A percentile compares a stretch with the other conserved stretches of the same genome.
Evolutionary conservation across 257 asterid species (phyloP).

Genomic region (Solanum dulcamara): DNA sequence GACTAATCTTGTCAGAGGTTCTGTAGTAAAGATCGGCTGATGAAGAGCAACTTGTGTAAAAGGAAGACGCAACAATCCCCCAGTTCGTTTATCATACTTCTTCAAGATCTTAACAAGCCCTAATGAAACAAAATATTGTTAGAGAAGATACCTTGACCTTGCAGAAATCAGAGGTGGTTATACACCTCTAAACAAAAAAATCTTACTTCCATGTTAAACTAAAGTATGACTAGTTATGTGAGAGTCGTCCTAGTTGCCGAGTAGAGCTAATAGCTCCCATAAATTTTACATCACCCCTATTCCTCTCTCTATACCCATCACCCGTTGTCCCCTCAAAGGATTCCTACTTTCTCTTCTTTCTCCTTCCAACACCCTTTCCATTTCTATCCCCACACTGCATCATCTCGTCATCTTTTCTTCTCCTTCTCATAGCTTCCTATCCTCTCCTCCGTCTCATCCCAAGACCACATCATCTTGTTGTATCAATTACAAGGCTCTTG

Average conservation of each 20-base stretch:
- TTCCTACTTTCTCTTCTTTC: background rate
- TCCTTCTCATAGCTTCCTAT: background rate
- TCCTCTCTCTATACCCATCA: background rate
- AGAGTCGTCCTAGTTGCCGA: background rate
- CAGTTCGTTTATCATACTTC: slow-evolving; percentile 88
- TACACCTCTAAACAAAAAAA: background rate
- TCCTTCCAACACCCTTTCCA: background rate
- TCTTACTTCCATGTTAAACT: background rate
- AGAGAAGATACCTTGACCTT: background rate
- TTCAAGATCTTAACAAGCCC: slow-evolving; percentile 86
- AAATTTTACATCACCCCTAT: background rate
- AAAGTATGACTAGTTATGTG: background rate
- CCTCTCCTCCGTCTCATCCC: background rate
- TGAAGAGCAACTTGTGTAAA: slow-evolving; percentile 66
- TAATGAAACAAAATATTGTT: slow-evolving; percentile 2
- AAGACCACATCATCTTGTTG: background rate
- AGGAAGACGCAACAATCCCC: slow-evolving; percentile 55
- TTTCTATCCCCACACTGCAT: background rate
- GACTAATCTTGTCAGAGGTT: slow-evolving; percentile 61
- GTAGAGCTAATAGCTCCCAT: background rate
- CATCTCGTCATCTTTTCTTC: background rate
- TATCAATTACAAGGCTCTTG: background rate
- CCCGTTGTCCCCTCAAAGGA: background rate
- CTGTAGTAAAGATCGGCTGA: slow-evolving; percentile 81
- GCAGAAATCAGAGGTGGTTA: background rate